Evolutionary conservation across 768 basidiomycete genomes (phyloP), one percentile per base, ranked within the genome.

Genomic region (Kwoniella europaea): DNA sequence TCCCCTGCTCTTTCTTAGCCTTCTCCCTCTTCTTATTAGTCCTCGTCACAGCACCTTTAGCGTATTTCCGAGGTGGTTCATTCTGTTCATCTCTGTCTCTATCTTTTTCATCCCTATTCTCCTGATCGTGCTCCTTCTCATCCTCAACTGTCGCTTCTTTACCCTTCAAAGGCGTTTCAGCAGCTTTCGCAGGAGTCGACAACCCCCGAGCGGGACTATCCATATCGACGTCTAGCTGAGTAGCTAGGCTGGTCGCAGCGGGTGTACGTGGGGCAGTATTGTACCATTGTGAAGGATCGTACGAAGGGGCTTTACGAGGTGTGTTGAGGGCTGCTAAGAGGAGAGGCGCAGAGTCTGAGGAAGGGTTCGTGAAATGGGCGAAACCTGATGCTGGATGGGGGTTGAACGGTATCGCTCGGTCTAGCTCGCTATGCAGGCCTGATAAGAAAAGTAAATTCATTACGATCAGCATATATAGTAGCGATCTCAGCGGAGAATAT

Each of bases 351-450:
- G 68, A 60, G 43, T 63, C 72, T 18, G 63, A 70, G 56, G 67
- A 65, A 15, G 75, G 44, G 65, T 61, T 68, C 44, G 63, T 68
- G 67, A 68, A 67, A 57, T 59, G 69, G 43, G 50, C 63, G 46
- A 70, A 70, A 5, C 68, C 68, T 20, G 60, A n/a, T 42, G 68
- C 66, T 1, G 68, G 60, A n/a, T 61, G 22, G 10, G 73, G 46
- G 15, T 57, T 44, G 64, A 75, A 76, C 35, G 76, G 65, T 7
- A 68, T 54, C 5, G 73, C 71, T 42, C 71, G 59, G 10, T 58
- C 54, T 13, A 81, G 46, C 20, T 81, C 78, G 65, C 67, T 78
- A 63, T 81, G 80, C 10, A 66, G 69, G 20, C 80, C 80, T 81
- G 35, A 35, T 12, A 29, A 13, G 24, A 6, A 22, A 29, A 43